These are phyloP conservation scores for Sedum album DNA, from an alignment of 164 flowering plant species.

Conservation along the genomic window DNA sequence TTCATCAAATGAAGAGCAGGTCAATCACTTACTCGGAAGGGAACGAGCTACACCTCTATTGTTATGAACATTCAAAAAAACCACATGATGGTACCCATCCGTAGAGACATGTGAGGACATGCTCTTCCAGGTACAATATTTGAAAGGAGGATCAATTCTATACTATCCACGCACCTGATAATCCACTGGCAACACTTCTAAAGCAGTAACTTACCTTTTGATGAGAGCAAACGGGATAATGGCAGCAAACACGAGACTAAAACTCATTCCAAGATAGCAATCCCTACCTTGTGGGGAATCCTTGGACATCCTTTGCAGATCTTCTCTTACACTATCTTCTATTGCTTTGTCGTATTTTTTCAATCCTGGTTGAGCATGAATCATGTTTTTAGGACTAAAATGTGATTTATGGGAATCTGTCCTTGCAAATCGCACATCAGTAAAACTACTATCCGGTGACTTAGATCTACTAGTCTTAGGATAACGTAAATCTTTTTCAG, in stretches of 20 bases:
- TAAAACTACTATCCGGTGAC: conserved; percentile 25
- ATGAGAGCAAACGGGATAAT: conserved; percentile 44
- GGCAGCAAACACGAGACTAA: conserved; percentile 30
- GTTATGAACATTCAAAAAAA: conserved; percentile 41
- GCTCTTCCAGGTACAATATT: conserved; percentile 43
- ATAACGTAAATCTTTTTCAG: neutral
- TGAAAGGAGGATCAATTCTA: conserved; percentile 39
- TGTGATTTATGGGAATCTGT: conserved; percentile 42
- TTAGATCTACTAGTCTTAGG: neutral
- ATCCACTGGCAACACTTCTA: conserved; percentile 35
- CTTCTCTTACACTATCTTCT: too few species aligned
- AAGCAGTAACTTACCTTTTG: conserved; percentile 77
- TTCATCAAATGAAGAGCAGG: conserved; percentile 83
- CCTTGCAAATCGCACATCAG: conserved; percentile 47
- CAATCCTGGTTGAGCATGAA: conserved; percentile 39
- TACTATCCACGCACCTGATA: conserved; percentile 29
- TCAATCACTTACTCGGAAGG: conserved; percentile 57
- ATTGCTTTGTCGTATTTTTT: conserved; percentile 55
- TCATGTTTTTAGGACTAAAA: conserved; percentile 38
- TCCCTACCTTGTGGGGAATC: conserved; percentile 93
- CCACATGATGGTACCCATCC: conserved; percentile 49
- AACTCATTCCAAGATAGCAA: conserved; percentile 22
- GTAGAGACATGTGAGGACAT: conserved; percentile 34
- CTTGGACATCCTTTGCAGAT: conserved; percentile 55
- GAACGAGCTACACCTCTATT: conserved; percentile 41